phyloP scores from a whole-genome alignment of 176 grass and related monocot genomes.

The Themeda triandra region DNA sequence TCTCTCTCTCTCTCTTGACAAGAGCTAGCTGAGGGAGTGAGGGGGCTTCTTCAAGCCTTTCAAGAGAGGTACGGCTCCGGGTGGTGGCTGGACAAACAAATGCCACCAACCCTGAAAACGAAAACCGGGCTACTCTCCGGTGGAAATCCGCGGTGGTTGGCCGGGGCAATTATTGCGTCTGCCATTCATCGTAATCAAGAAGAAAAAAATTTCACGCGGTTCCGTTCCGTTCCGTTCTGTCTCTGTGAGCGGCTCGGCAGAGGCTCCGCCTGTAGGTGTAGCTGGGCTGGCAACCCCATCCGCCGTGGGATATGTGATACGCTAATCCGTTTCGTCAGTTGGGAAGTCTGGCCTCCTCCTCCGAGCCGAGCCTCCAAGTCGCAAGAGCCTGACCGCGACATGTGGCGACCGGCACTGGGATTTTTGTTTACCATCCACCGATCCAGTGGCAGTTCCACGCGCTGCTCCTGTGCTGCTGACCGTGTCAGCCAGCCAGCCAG shows the following conservation, averaged over 20 bases:
- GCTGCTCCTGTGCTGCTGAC: not conserved
- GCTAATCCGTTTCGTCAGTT: not conserved
- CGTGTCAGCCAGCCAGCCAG: not conserved
- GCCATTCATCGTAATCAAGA: not conserved
- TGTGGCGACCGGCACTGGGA: not conserved
- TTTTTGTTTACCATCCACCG: not conserved
- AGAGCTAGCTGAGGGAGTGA: not conserved
- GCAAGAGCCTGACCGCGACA: not conserved
- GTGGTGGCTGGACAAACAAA: not conserved
- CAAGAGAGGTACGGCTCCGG: not conserved
- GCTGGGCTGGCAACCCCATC: not conserved
- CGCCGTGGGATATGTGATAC: not conserved
- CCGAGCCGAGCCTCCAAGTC: not conserved
- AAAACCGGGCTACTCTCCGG: not conserved
- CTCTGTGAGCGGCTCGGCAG: not conserved
- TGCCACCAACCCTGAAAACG: slow-evolving; percentile 49
- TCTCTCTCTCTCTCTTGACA: not conserved
- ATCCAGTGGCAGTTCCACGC: not conserved
- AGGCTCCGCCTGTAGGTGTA: not conserved
- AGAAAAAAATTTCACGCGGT: not conserved
- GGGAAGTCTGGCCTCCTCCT: not conserved
- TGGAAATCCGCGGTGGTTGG: not conserved
- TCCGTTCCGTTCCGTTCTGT: not conserved
- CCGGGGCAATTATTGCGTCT: slow-evolving; percentile 15
- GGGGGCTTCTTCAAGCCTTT: no score